A percentile compares a stretch with the other conserved stretches of the same genome.
phyloP scores from a whole-genome alignment of 1,284 basidiomycete species.

The Ceratobasidium sp. region DNA sequence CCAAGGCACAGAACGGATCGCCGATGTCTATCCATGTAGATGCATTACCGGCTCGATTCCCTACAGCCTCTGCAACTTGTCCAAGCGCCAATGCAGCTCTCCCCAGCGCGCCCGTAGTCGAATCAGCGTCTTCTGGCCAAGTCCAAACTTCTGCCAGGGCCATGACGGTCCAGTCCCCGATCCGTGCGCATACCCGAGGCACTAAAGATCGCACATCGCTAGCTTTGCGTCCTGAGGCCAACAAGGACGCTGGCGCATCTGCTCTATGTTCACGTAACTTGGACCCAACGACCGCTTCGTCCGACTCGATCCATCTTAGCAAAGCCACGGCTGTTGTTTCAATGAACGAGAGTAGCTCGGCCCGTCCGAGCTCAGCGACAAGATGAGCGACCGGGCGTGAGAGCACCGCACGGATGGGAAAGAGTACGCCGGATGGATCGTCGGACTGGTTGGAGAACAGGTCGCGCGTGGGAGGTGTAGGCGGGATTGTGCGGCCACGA shows the following conservation, averaged over 20 bases:
- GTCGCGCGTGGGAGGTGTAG: constrained; percentile 35
- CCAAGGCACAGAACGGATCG: constrained; percentile 41
- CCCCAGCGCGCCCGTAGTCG: not conserved
- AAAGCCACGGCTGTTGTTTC: constrained; percentile 19
- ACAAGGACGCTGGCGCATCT: not conserved
- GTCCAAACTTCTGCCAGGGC: constrained; percentile 30
- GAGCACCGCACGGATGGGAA: constrained; percentile 36
- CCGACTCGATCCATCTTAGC: constrained; percentile 21
- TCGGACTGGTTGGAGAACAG: constrained; percentile 36
- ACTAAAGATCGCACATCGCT: constrained; percentile 32
- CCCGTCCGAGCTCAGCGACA: constrained; percentile 30
- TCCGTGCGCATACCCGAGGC: constrained; percentile 36
- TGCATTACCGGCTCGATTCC: too few relatives aligned
- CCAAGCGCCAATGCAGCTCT: constrained; percentile 24
- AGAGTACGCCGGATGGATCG: constrained; percentile 20
- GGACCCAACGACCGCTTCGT: constrained; percentile 1
- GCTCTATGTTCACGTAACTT: constrained; percentile 18
- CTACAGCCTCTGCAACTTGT: constrained; percentile 1
- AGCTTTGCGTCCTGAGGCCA: constrained; percentile 1
- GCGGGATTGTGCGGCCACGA: constrained; percentile 1
- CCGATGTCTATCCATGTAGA: constrained; percentile 30
- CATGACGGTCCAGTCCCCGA: constrained; percentile 37
- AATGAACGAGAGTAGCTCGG: constrained; percentile 21
- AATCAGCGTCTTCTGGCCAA: not conserved
- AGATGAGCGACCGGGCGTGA: constrained; percentile 31